Base-by-base conservation (phyloP, 345 rosid species). In the Corchorus olitorius region DNA sequence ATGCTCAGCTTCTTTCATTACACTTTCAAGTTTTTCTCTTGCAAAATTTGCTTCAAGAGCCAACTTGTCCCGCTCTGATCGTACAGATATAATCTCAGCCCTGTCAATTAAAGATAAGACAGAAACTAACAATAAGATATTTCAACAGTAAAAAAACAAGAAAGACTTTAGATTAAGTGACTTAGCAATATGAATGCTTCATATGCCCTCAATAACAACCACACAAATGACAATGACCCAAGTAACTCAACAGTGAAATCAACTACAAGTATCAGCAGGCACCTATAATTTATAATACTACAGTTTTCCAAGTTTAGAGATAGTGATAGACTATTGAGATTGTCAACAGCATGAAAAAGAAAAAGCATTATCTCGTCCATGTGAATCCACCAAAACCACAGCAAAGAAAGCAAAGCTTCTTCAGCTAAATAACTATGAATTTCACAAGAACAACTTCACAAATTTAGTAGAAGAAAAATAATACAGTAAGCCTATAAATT, bases 1-100 rank as follows among this genome's bases (percentile, higher is more conserved):
- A 77, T 77, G 97, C 66, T 89, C 97, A 74, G 85, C 87, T 83
- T 92, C 97, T 86, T 89, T 90, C 92, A 82, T 79, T 70, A 88
- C 85, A 79, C 89, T 77, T 35, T 91, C 93, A 62, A 89, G 89
- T 73, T 90, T 92, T 70, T 92, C 99, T 76, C 85, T 88, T 1
- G 93, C 84, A 85, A 92, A 92, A 74, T 82, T 88, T 27, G 97
- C 87, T 81, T 93, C 93, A 73, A 92, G 76, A 49, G 88, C 88
- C 80, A 90, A 76, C 87, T 88, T 95, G 78, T 93, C 98, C 71
- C 94, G 88, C 78, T 93, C 98, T 58, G 94, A 85, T 79, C 90
- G 84, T 67, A 92, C 46, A n/a, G 77, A 78, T 79, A 92, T 85
- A 73, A 88, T 78, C 78, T 90, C 93, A 81, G 84, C 87, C 94